Base-by-base conservation (phyloP, 805 yeast species). In the Barnettozyma salicaria region DNA sequence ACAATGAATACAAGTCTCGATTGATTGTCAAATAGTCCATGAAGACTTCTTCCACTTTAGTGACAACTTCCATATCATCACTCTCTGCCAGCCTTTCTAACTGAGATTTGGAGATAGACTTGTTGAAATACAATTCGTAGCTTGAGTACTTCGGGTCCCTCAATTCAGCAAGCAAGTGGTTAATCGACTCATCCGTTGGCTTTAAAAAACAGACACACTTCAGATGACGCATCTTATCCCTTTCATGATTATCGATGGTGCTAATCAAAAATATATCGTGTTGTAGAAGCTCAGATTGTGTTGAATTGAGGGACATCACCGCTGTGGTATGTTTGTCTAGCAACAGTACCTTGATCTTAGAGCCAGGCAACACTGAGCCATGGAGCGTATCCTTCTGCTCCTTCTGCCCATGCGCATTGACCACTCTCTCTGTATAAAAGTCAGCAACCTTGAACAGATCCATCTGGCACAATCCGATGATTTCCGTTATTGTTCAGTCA, bases 71-170 rank as follows among this genome's bases (percentile, higher is more conserved):
- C 50, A 78, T 68, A 53, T 85, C 92, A 58, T 92, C 99, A 3
- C 85, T 74, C 58, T 87, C 96, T 0, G 98, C 97, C 32, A 92
- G 56, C 34, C 84, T 69, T 56, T 92, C 99, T 48, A 92, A 59
- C 45, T 85, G 83, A 19, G 78, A 67, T 60, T 90, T 92, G 35
- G 76, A 68, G 21, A 89, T 70, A 12, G 76, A 65, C 56, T 88
- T 88, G 55, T 77, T 82, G 67, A 90, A 87, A 51, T 70, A 86
- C 14, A 92, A 57, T 51, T 80, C 80, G 60, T 92, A 92, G 24
- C 68, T 70, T 24, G 79, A 74, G 61, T 88, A 92, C 49, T 78
- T 87, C 0, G 98, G 98, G 40, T 68, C 67, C 25, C 72, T 62
- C 36, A 92, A 63, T 58, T 92, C 99, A 19, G 72, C 68, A 7